Conservation (phyloP, 345 rosid genomes). For the Excoecaria cochinchinensis region DNA sequence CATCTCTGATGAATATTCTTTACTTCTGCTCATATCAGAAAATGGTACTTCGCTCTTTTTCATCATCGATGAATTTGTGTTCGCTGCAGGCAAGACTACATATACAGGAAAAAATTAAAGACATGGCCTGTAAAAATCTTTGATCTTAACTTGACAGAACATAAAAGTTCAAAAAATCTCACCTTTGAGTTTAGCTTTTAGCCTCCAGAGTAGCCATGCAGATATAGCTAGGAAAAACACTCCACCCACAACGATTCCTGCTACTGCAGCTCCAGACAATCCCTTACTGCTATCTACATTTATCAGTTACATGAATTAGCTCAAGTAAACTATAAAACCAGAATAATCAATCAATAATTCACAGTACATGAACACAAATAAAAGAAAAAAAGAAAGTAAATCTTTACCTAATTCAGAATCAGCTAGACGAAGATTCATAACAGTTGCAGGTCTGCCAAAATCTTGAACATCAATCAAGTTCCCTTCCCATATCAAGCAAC, state of each 20-base stretch:
- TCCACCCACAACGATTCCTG: conserved; percentile 40
- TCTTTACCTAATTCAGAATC: conserved; percentile 54
- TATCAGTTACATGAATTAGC: conserved; percentile 2
- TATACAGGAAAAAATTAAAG: neutral
- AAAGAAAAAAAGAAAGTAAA: neutral
- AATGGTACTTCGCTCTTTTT: conserved; percentile 31
- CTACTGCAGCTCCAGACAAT: conserved; percentile 40
- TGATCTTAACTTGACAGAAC: no score
- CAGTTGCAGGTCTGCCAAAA: conserved; percentile 34
- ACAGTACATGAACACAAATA: neutral
- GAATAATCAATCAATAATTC: neutral
- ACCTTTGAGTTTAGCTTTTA: conserved; percentile 51
- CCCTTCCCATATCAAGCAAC: conserved; percentile 62
- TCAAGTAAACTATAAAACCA: neutral
- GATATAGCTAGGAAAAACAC: conserved; percentile 30
- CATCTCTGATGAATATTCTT: conserved; percentile 42
- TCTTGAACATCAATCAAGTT: conserved; percentile 55
- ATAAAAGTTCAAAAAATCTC: neutral
- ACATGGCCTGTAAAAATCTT: neutral
- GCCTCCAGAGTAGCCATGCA: conserved; percentile 45
- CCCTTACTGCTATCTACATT: conserved; percentile 30
- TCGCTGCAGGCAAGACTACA: conserved; percentile 28
- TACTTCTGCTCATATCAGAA: conserved; percentile 28
- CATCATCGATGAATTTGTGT: conserved; percentile 24
- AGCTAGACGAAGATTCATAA: conserved; percentile 50